Conservation (phyloP, 306 rosid genomes). For the Arachis hypogaea region DNA sequence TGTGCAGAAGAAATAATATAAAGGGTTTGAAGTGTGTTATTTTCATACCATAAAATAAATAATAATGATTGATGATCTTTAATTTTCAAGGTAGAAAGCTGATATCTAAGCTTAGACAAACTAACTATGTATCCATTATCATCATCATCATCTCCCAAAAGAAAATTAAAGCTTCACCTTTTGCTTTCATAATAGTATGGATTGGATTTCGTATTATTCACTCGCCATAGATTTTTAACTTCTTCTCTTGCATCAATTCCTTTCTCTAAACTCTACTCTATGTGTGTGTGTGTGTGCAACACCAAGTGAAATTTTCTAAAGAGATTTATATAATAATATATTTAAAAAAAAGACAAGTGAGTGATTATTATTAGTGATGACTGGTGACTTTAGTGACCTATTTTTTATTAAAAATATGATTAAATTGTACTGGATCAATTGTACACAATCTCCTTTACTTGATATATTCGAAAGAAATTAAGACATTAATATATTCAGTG, state of each 20-base stretch:
- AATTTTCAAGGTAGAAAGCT: constrained; percentile 30
- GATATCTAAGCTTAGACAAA: constrained; percentile 32
- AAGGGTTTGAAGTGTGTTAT: constrained; percentile 23
- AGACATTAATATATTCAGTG: neutral
- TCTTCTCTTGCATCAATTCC: neutral
- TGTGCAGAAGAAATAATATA: constrained; percentile 20
- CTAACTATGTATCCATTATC: neutral
- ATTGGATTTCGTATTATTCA: neutral
- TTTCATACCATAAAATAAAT: constrained; percentile 25
- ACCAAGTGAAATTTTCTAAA: neutral
- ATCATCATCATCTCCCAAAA: neutral
- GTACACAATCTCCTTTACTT: too few relatives aligned
- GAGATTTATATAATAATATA: neutral
- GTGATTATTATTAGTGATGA: constrained; percentile 3
- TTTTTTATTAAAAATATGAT: neutral
- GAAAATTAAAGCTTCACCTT: neutral
- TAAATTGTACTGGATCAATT: too few relatives aligned
- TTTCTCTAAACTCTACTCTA: neutral
- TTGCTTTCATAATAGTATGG: constrained; percentile 22
- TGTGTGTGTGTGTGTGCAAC: constrained; percentile 27
- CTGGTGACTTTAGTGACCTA: constrained; percentile 22
- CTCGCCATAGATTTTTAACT: constrained; percentile 4
- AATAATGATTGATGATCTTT: neutral
- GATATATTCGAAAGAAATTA: too few relatives aligned
- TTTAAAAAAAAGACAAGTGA: neutral